phyloP scores from a whole-genome alignment of 148 eudicot species.

The Tetragonia tetragonoides region DNA sequence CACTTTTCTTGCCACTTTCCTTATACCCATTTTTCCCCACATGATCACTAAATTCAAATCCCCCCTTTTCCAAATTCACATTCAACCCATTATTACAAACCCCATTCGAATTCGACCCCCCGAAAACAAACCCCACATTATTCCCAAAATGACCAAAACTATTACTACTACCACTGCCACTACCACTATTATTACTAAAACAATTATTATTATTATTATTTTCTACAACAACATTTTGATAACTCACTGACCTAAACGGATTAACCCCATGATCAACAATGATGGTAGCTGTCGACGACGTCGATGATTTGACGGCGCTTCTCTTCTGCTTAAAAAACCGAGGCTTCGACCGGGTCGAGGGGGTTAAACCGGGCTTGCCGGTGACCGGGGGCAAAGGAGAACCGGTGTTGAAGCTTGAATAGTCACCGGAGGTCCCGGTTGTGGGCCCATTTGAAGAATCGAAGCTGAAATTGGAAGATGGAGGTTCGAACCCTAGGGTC shows the following conservation, averaged over 20 bases:
- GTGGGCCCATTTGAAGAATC: conserved; percentile 9
- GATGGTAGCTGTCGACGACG: background rate
- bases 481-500: conserved; percentile 12
- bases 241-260: conserved; percentile 29
- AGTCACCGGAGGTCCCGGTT: background rate
- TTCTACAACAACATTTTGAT: conserved; percentile 6
- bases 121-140: conserved; percentile 37
- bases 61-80: conserved; percentile 15
- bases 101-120: conserved; percentile 23
- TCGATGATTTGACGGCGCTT: conserved; percentile 27
- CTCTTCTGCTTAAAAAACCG: conserved; percentile 52
- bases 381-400: conserved; percentile 2
- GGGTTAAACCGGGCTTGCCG: background rate
- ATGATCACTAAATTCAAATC: conserved; percentile 16
- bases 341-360: conserved; percentile 42
- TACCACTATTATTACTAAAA: background rate
- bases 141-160: conserved; percentile 15
- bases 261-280: conserved; percentile 28
- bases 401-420: conserved; percentile 28
- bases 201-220: background rate
- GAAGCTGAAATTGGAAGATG: conserved; percentile 14
- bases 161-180: background rate
- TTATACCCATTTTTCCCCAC: conserved; percentile 15
- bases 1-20: conserved; percentile 2
- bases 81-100: background rate